These are phyloP conservation scores for Monosporascus sp. DNA, from an alignment of 2,329 filamentous ascomycete species.

Conservation along the genomic window DNA sequence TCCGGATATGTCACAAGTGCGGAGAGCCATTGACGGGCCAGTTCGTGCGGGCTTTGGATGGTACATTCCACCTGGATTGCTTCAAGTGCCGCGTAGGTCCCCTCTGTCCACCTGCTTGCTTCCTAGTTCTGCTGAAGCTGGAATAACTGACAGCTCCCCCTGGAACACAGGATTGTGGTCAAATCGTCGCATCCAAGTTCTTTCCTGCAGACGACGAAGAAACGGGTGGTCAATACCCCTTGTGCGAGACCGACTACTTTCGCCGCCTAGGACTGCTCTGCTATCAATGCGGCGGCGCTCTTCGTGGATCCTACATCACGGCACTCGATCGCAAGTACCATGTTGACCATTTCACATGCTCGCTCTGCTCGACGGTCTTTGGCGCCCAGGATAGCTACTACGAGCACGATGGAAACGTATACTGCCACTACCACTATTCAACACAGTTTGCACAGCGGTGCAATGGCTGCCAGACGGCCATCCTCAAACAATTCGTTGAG, in stretches of 20 bases:
- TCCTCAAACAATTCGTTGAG: conserved; percentile 97
- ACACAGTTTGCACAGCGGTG: conserved; percentile 95
- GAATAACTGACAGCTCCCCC: conserved; percentile 12
- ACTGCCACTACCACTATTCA: conserved; percentile 98
- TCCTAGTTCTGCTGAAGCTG: conserved; percentile 2
- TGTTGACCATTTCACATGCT: conserved; percentile 98
- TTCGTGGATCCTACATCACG: conserved; percentile 96
- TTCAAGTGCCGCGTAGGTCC: conserved; percentile 87
- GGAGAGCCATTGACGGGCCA: conserved; percentile 83
- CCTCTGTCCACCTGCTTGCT: conserved; percentile 5
- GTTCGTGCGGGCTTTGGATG: conserved; percentile 89
- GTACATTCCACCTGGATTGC: conserved; percentile 95
- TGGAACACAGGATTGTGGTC: conserved; percentile 73
- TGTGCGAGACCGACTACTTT: conserved; percentile 98
- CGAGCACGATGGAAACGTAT: conserved; percentile 92
- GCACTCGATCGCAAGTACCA: conserved; percentile 97
- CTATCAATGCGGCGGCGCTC: conserved; percentile 83
- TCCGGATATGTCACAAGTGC: conserved; percentile 79
- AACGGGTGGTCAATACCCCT: conserved; percentile 79
- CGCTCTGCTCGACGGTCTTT: conserved; percentile 94
- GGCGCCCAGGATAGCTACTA: conserved; percentile 98
- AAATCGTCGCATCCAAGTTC: conserved; percentile 98
- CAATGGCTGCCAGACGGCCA: conserved; percentile 94
- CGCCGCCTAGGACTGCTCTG: conserved; percentile 85
- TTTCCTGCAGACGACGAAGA: conserved; percentile 93